Percentiles rank a stretch among this genome's conserved stretches.
Conservation (phyloP, 2,329 filamentous ascomycete species). For the Fusarium protoensiforme region DNA sequence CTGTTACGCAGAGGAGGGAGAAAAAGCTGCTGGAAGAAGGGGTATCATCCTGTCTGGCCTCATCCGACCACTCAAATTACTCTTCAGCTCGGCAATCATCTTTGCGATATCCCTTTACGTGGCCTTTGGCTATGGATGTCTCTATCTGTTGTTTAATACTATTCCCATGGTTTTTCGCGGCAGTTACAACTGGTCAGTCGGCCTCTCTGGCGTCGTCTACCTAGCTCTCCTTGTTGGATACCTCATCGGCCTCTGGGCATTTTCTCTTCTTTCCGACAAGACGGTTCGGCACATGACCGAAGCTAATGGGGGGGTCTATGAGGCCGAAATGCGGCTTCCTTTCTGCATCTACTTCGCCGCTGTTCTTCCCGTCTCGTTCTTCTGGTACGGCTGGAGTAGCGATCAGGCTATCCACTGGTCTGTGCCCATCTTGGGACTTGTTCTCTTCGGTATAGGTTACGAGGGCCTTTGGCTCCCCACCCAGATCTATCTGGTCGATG, state of each 20-base stretch:
- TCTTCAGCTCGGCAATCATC: constrained; percentile 60
- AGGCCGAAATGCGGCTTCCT: constrained; percentile 49
- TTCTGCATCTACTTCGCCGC: constrained; percentile 46
- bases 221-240: constrained; percentile 58
- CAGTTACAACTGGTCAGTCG: constrained; percentile 58
- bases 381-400: constrained; percentile 51
- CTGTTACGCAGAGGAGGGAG: constrained; percentile 56
- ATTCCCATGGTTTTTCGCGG: constrained; percentile 61
- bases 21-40: constrained; percentile 31
- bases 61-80: constrained; percentile 62
- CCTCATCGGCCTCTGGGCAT: constrained; percentile 52
- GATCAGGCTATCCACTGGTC: constrained; percentile 46
- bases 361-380: constrained; percentile 47
- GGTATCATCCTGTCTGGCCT: constrained; percentile 59
- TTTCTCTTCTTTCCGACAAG: constrained; percentile 56
- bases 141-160: constrained; percentile 67
- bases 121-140: constrained; percentile 62
- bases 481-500: constrained; percentile 55
- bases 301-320: constrained; percentile 52
- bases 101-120: constrained; percentile 60
- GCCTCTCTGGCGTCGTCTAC: constrained; percentile 61
- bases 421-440: constrained; percentile 51
- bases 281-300: constrained; percentile 59
- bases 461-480: constrained; percentile 60
- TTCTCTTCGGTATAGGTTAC: constrained; percentile 57